Evolutionary conservation across 2,329 filamentous ascomycete species (phyloP).

Genomic region (Bipolaris oryzae): DNA sequence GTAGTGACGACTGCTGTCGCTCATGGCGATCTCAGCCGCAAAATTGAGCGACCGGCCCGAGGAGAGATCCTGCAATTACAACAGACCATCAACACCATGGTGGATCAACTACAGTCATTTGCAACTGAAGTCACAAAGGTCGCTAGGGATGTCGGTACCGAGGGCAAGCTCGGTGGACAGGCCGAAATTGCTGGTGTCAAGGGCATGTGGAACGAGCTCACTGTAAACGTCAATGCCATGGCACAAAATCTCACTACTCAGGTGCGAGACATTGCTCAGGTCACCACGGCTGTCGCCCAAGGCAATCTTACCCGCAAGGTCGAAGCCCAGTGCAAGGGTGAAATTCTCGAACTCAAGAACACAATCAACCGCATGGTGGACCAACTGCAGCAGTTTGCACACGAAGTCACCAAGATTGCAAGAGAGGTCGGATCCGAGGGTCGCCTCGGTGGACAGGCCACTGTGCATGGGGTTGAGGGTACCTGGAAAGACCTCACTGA

Average conservation of each 20-base stretch:
- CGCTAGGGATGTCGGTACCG: slow-evolving; percentile 67
- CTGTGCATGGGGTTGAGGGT: slow-evolving; percentile 59
- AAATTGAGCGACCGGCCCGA: slow-evolving; percentile 91
- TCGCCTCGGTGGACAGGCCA: slow-evolving; percentile 58
- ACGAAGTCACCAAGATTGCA: slow-evolving; percentile 60
- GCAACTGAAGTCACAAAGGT: slow-evolving; percentile 69
- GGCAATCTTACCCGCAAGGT: slow-evolving; percentile 60
- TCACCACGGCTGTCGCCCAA: slow-evolving; percentile 59
- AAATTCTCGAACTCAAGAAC: slow-evolving; percentile 58
- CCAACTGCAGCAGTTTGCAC: slow-evolving; percentile 59
- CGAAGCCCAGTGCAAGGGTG: slow-evolving; percentile 59
- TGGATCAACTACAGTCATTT: slow-evolving; percentile 69
- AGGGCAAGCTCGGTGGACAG: slow-evolving; percentile 67
- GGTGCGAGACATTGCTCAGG: slow-evolving; percentile 60
- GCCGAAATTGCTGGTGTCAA: slow-evolving; percentile 69
- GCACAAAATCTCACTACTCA: slow-evolving; percentile 60
- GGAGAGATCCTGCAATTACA: slow-evolving; percentile 95
- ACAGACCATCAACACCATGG: slow-evolving; percentile 78
- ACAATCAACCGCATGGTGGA: slow-evolving; percentile 62
- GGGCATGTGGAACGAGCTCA: slow-evolving; percentile 71
- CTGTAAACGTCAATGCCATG: slow-evolving; percentile 62
- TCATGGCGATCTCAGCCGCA: slow-evolving; percentile 90
- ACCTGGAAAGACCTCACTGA: slow-evolving; percentile 62
- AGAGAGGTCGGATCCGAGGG: slow-evolving; percentile 60
- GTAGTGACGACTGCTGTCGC: slow-evolving; percentile 96